Percentiles rank a stretch among this genome's conserved stretches.
These are phyloP conservation scores for Solanum infundibuliforme DNA, from an alignment of 257 asterid species.

Conservation along the genomic window DNA sequence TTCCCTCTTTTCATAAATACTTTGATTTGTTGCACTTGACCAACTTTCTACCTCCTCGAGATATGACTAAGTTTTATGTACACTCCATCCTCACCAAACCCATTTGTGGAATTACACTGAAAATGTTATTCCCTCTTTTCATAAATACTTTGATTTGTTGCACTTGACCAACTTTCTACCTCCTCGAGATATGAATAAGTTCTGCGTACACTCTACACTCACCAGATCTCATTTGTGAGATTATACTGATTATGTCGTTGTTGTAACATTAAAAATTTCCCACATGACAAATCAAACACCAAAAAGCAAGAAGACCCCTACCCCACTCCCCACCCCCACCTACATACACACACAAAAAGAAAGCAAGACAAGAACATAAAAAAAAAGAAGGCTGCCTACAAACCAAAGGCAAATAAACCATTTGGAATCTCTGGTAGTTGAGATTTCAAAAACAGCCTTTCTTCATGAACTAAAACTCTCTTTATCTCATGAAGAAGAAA, in stretches of 20 bases:
- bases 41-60: neutral
- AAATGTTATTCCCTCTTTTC: neutral
- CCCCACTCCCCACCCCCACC: neutral
- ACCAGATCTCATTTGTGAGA: too few species aligned
- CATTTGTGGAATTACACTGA: too few species aligned
- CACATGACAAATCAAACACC: slow-evolving; percentile 14
- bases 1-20: neutral
- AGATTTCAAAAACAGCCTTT: slow-evolving; percentile 16
- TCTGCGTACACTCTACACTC: too few species aligned
- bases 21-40: neutral
- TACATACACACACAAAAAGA: neutral
- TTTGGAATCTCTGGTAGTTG: slow-evolving; percentile 27
- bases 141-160: too few species aligned
- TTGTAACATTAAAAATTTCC: neutral
- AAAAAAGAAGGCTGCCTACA: neutral
- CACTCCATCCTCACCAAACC: too few species aligned
- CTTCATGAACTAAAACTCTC: slow-evolving; percentile 9
- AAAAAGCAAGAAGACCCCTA: neutral
- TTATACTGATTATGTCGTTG: too few species aligned
- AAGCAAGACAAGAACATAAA: neutral
- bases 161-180: neutral
- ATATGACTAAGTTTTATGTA: neutral
- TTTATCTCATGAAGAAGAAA: neutral
- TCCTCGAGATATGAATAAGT: neutral
- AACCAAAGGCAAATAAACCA: slow-evolving; percentile 11